Base-by-base conservation (phyloP, 495 filamentous ascomycete genomes). In the Sphaerosporella brunnea region DNA sequence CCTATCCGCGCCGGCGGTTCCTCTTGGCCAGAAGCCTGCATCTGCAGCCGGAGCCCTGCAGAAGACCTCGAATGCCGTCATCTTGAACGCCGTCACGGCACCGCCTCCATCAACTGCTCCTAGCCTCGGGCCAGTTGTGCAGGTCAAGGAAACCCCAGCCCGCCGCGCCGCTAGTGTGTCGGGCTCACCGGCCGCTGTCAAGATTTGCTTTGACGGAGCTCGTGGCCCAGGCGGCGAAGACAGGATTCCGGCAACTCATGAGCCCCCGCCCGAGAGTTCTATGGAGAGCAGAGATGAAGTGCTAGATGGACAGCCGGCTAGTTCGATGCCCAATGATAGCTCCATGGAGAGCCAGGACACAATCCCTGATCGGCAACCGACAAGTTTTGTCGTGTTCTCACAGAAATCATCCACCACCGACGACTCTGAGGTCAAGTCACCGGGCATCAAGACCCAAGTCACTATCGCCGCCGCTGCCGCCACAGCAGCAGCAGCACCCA, bases 181-280 rank as follows among this genome's bases (percentile, higher is more conserved):
- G 15, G 18, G 24, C 16, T 3, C 39, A 26, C 10, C 20, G 7
- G 39, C 16, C 39, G 13, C 5, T 32, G 13, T 5, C 28, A 32
- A 32, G 36, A 16, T 16, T 39, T 16, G 8, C 7, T 20, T 39
- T 7, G 8, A 21, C 16, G 40, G 10, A 9, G 40, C 7, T 39
- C 5, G 25, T 9, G 23, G 25, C 11, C 4, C 23, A 16, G 18
- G 9, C 25, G 40, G 8, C 5, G 43, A 46, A 13, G 43, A 46
- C 3, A 46, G 15, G 23, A 20, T 46, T 46, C 28, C 43, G 8
- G 23, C 28, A 46, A 35, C 43, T 4, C 10, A 32, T 46, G 43
- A 46, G 13, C 43, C 15, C 11, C 43, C n/a, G n/a, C n/a, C n/a
- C n/a, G n/a, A 46, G 4, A 46, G 43, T 25, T 46, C 43, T 5